These are phyloP conservation scores for Neofusicoccum ribis DNA, from an alignment of 2,329 filamentous ascomycete genomes.

Conservation along the genomic window DNA sequence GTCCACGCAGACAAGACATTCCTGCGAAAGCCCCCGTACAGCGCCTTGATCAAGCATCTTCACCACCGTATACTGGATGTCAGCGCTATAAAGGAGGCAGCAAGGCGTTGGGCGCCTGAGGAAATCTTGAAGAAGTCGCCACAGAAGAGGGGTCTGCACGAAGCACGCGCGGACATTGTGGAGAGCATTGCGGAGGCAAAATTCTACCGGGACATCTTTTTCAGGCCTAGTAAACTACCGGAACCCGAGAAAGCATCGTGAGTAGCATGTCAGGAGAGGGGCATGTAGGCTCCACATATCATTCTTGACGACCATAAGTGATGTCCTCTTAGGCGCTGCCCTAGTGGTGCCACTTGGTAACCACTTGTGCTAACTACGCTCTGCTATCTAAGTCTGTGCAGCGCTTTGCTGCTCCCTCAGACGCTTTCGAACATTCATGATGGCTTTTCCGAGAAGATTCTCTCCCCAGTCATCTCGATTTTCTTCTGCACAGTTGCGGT, in stretches of 20 bases:
- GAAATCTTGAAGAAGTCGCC: conserved; percentile 64
- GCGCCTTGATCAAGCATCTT: conserved; percentile 70
- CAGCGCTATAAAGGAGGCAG: conserved; percentile 88
- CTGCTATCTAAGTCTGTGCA: background rate
- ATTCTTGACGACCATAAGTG: no score
- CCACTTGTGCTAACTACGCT: no score
- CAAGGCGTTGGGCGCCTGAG: conserved; percentile 73
- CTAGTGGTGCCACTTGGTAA: no score
- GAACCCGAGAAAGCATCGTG: background rate
- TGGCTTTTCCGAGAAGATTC: conserved; percentile 64
- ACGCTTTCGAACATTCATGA: conserved; percentile 59
- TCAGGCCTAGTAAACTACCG: conserved; percentile 37
- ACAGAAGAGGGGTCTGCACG: conserved; percentile 72
- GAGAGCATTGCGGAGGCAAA: conserved; percentile 92
- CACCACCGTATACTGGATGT: conserved; percentile 93
- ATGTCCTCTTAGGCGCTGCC: no score
- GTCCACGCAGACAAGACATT: conserved; percentile 90
- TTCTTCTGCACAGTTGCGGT: conserved; percentile 49
- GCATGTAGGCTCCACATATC: no score
- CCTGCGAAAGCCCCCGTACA: conserved; percentile 72
- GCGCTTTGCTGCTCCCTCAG: conserved; percentile 38
- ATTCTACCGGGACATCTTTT: conserved; percentile 75
- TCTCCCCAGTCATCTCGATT: conserved; percentile 59
- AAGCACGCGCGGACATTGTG: conserved; percentile 84
- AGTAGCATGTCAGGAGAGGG: background rate